Percentiles rank a stretch among this genome's conserved stretches.
Evolutionary conservation across 2,329 filamentous ascomycete genomes (phyloP).

Genomic region (Colletotrichum paranaense): DNA sequence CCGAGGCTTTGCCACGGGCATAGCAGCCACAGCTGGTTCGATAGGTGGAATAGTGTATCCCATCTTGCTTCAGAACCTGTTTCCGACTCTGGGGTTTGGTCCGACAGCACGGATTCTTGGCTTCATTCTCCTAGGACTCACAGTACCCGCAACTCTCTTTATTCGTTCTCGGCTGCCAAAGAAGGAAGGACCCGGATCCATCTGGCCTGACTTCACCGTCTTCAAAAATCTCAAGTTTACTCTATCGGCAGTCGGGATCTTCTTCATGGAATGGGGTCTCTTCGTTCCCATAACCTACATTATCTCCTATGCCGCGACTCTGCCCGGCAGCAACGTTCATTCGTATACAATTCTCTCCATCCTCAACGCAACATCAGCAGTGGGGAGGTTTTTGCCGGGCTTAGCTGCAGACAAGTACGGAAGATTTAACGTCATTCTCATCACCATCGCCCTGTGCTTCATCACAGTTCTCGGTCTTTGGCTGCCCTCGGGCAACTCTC

Average conservation of each 20-base stretch:
- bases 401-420: slow-evolving; percentile 81
- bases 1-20: slow-evolving; percentile 82
- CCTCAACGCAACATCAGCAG: slow-evolving; percentile 81
- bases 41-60: slow-evolving; percentile 76
- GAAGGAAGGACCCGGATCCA: slow-evolving; percentile 51
- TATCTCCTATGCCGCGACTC: slow-evolving; percentile 73
- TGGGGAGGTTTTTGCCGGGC: slow-evolving; percentile 82
- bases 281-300: slow-evolving; percentile 84
- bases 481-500: slow-evolving; percentile 69
- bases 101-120: slow-evolving; percentile 63
- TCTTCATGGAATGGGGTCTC: slow-evolving; percentile 77
- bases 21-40: slow-evolving; percentile 80
- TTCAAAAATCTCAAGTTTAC: slow-evolving; percentile 70
- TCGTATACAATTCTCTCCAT: slow-evolving; percentile 83
- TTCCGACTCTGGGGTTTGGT: slow-evolving; percentile 58
- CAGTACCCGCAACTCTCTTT: slow-evolving; percentile 59
- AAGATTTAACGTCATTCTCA: slow-evolving; percentile 83
- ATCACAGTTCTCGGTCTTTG: slow-evolving; percentile 73
- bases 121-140: slow-evolving; percentile 60
- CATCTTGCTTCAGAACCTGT: slow-evolving; percentile 56
- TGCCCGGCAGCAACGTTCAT: slow-evolving; percentile 69
- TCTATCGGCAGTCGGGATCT: slow-evolving; percentile 71
- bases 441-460: slow-evolving; percentile 70
- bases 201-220: slow-evolving; percentile 70
- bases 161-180: slow-evolving; percentile 67